Evolutionary conservation across 139 green algal genomes (phyloP).

Genomic region (Microglena sp.): DNA sequence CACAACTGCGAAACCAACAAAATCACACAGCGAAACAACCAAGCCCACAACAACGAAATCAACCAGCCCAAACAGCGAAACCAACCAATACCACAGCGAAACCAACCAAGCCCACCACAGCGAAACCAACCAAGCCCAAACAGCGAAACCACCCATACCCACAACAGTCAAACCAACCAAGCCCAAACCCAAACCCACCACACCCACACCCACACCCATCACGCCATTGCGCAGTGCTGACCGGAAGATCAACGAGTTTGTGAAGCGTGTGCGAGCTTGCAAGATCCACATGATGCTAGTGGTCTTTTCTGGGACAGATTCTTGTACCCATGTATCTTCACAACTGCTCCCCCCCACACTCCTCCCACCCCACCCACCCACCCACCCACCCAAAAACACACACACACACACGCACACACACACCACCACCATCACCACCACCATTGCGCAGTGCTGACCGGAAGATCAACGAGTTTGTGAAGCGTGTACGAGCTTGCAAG

Average conservation of each 20-base stretch:
- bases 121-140: no score
- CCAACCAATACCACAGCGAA: no score
- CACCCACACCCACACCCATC: not conserved
- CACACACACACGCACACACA: slow-evolving; percentile 1
- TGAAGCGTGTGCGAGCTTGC: slow-evolving; percentile 83
- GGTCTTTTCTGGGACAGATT: slow-evolving; percentile 92
- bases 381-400: not conserved
- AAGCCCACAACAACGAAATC: no score
- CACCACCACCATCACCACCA: slow-evolving; percentile 35
- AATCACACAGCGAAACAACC: no score
- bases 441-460: slow-evolving; percentile 39
- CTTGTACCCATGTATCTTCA: not conserved
- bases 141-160: no score
- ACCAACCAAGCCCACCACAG: no score
- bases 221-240: slow-evolving; percentile 7
- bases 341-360: not conserved
- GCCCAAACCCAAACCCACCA: no score
- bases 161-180: no score
- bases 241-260: slow-evolving; percentile 91
- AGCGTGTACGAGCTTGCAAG: slow-evolving; percentile 76
- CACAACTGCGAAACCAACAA: no score
- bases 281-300: slow-evolving; percentile 90
- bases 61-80: no score
- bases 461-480: slow-evolving; percentile 92
- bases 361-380: not conserved